Conservation (phyloP, 352 stramenopile species). For the Saprolegnia diclina region DNA sequence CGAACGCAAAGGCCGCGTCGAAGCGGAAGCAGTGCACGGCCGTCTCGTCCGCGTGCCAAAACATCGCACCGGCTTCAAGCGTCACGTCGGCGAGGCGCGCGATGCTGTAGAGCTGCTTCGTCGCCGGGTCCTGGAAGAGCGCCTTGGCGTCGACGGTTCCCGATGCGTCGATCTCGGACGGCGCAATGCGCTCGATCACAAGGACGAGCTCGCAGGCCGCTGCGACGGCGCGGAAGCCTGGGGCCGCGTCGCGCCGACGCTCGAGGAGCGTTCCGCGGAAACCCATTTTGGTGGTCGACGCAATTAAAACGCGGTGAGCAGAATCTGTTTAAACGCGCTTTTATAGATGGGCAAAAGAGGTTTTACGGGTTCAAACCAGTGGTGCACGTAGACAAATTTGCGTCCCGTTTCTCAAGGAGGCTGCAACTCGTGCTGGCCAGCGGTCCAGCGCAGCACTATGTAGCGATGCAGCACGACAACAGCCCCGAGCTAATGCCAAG, state of each 20-base stretch:
- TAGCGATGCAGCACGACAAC: no score
- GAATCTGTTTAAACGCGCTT: not conserved
- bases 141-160: slow-evolving; percentile 45
- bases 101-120: slow-evolving; percentile 48
- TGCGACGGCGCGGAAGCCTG: slow-evolving; percentile 46
- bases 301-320: slow-evolving; percentile 8
- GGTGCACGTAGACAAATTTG: no score
- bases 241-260: slow-evolving; percentile 33
- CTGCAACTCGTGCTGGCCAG: no score
- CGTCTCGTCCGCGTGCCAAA: slow-evolving; percentile 37
- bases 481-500: no score
- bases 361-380: no score
- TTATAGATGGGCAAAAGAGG: no score
- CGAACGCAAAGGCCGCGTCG: slow-evolving; percentile 11
- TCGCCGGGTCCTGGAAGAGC: slow-evolving; percentile 47
- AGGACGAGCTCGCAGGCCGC: slow-evolving; percentile 44
- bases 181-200: slow-evolving; percentile 27
- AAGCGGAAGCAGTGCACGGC: slow-evolving; percentile 26
- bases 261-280: slow-evolving; percentile 65
- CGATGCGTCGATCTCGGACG: slow-evolving; percentile 25
- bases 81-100: slow-evolving; percentile 39
- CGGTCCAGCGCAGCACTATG: no score
- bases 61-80: slow-evolving; percentile 39
- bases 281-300: slow-evolving; percentile 35
- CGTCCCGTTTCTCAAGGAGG: no score